Percentiles rank a stretch among this genome's conserved stretches.
Evolutionary conservation across 345 rosid genomes (phyloP).

Genomic region (Moricandia arvensis): DNA sequence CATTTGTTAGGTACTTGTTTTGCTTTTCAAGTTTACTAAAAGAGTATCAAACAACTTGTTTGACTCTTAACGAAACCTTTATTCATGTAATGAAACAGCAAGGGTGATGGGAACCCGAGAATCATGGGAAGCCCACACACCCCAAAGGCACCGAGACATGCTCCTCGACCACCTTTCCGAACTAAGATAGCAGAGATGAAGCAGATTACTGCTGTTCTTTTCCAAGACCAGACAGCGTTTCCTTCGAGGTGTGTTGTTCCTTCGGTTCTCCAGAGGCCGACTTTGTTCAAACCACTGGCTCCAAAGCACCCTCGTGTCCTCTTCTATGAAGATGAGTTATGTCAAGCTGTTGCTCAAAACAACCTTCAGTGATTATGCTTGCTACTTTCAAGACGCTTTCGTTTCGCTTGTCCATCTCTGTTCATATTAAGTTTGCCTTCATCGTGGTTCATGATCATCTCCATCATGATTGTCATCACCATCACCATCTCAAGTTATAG

Average conservation of each 20-base stretch:
- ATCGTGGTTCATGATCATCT: conserved; percentile 31
- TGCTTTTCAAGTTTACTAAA: background rate
- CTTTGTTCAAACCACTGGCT: conserved; percentile 54
- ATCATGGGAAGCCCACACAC: conserved; percentile 62
- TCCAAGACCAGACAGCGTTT: conserved; percentile 71
- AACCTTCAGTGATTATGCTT: conserved; percentile 59
- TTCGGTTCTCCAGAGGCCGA: conserved; percentile 71
- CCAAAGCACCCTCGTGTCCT: conserved; percentile 54
- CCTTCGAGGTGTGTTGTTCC: conserved; percentile 77
- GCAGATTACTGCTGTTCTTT: conserved; percentile 86
- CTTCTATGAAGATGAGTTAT: conserved; percentile 89
- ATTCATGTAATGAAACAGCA: conserved; percentile 44
- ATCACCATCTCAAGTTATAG: background rate
- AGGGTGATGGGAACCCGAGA: conserved; percentile 54
- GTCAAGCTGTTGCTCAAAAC: conserved; percentile 95
- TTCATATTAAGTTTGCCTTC: conserved; percentile 50
- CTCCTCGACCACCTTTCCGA: conserved; percentile 84
- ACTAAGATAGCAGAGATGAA: conserved; percentile 68
- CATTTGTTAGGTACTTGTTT: conserved; percentile 56
- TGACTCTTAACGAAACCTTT: background rate
- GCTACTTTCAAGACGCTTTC: background rate
- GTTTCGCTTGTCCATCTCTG: conserved; percentile 28
- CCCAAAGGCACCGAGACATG: conserved; percentile 90
- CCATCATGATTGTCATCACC: background rate
- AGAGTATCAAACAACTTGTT: conserved; percentile 33